Evolutionary conservation across 1,139 yeast species (phyloP).

Genomic region (Hemisphaericaspora xylofermentans): DNA sequence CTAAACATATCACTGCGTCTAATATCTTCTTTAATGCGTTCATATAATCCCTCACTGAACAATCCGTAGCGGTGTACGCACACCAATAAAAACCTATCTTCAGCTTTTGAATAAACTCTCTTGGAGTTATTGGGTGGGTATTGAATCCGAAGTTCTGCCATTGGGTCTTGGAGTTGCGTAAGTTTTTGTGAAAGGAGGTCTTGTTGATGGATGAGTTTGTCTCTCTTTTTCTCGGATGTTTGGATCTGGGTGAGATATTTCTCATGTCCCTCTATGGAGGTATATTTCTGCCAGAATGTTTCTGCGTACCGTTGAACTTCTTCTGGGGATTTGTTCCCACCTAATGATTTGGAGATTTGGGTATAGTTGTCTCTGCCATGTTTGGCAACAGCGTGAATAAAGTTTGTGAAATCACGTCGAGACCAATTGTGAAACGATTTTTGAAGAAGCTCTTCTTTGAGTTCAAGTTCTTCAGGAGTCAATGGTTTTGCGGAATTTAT

Average conservation of each 20-base stretch:
- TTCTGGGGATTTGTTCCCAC: conserved; percentile 57
- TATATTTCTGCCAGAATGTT: conserved; percentile 73
- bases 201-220: conserved; percentile 64
- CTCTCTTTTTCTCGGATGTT: conserved; percentile 78
- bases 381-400: conserved; percentile 77
- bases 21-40: conserved; percentile 75
- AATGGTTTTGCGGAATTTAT: conserved; percentile 72
- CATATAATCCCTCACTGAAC: conserved; percentile 66
- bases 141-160: conserved; percentile 70
- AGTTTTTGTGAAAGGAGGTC: conserved; percentile 64
- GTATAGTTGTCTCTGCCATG: conserved; percentile 66
- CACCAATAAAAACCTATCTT: conserved; percentile 77
- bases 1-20: conserved; percentile 69
- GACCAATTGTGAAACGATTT: conserved; percentile 82
- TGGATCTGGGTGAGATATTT: conserved; percentile 85
- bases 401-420: conserved; percentile 84
- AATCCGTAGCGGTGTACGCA: conserved; percentile 79
- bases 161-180: conserved; percentile 62
- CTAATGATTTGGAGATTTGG: conserved; percentile 64
- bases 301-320: conserved; percentile 70
- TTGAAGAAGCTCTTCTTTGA: conserved; percentile 58
- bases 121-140: conserved; percentile 95
- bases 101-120: conserved; percentile 77
- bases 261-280: conserved; percentile 80
- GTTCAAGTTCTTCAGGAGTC: conserved; percentile 68